phyloP scores from a whole-genome alignment of 495 filamentous ascomycete species.

The Neurospora sp. region DNA sequence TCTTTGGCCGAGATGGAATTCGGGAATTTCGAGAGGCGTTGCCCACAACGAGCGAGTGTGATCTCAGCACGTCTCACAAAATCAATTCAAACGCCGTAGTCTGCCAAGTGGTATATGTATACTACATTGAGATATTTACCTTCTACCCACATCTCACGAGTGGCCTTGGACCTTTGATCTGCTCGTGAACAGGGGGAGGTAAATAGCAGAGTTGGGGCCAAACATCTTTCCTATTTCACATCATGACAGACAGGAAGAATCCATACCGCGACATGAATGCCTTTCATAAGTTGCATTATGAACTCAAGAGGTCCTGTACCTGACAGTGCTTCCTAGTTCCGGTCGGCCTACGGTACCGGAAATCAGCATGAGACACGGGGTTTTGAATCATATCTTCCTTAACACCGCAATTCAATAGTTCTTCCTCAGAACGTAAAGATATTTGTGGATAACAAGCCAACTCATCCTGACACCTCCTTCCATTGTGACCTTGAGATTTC shows the following conservation, averaged over 20 bases:
- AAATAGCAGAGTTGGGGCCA: background rate
- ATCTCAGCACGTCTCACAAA: background rate
- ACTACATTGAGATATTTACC: background rate
- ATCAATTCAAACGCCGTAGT: background rate
- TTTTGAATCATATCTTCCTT: too few relatives aligned
- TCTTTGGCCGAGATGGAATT: background rate
- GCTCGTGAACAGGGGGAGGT: background rate
- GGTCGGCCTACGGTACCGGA: background rate
- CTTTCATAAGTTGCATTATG: background rate
- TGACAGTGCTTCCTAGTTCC: background rate
- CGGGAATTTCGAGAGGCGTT: background rate
- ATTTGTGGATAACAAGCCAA: too few relatives aligned
- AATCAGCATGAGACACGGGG: background rate
- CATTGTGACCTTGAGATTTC: too few relatives aligned
- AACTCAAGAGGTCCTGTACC: background rate
- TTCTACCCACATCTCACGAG: background rate
- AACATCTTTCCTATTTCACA: background rate
- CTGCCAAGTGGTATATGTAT: background rate
- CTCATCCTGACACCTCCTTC: too few relatives aligned
- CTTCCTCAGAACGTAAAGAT: too few relatives aligned
- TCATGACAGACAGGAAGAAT: background rate
- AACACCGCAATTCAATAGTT: too few relatives aligned
- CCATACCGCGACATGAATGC: background rate
- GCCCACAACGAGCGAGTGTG: background rate
- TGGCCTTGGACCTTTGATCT: background rate